These are phyloP conservation scores for Chrysanthemum makinoi DNA, from an alignment of 129 eudicot genomes.

Conservation along the genomic window DNA sequence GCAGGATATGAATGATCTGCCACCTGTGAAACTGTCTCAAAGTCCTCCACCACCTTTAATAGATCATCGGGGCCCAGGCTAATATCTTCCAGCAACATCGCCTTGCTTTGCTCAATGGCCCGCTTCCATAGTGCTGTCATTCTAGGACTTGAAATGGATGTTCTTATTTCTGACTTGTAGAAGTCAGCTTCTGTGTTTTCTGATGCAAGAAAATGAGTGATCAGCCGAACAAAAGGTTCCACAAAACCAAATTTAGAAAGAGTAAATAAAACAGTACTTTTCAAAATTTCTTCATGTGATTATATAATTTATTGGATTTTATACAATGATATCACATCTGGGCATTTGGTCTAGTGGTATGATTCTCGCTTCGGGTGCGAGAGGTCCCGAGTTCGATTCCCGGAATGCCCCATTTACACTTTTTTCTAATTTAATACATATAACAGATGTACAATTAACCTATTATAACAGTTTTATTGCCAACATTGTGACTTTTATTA, in stretches of 20 bases:
- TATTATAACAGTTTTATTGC: too few relatives aligned
- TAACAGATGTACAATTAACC: too few relatives aligned
- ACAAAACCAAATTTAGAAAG: background rate
- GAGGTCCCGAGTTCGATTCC: slow-evolving; percentile 96
- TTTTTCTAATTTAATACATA: too few relatives aligned
- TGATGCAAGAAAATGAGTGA: slow-evolving; percentile 21
- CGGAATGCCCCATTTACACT: slow-evolving; percentile 66
- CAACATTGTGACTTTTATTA: too few relatives aligned
- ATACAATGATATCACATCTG: background rate
- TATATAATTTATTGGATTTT: too few relatives aligned
- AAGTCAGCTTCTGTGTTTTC: slow-evolving; percentile 21
- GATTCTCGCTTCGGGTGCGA: slow-evolving; percentile 95
- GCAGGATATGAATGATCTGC: slow-evolving; percentile 88
- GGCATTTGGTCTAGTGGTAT: slow-evolving; percentile 39
- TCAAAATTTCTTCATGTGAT: too few relatives aligned
- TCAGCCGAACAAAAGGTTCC: background rate
- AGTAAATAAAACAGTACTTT: too few relatives aligned
- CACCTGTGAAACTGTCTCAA: slow-evolving; percentile 60
- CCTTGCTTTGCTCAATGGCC: slow-evolving; percentile 75
- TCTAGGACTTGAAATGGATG: slow-evolving; percentile 58
- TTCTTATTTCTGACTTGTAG: slow-evolving; percentile 29
- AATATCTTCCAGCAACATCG: slow-evolving; percentile 58
- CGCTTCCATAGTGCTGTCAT: slow-evolving; percentile 76
- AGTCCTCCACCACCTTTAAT: slow-evolving; percentile 72
- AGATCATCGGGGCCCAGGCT: slow-evolving; percentile 75